Conservation (phyloP, 1,284 basidiomycete genomes). For the Thecaphora thlaspeos region DNA sequence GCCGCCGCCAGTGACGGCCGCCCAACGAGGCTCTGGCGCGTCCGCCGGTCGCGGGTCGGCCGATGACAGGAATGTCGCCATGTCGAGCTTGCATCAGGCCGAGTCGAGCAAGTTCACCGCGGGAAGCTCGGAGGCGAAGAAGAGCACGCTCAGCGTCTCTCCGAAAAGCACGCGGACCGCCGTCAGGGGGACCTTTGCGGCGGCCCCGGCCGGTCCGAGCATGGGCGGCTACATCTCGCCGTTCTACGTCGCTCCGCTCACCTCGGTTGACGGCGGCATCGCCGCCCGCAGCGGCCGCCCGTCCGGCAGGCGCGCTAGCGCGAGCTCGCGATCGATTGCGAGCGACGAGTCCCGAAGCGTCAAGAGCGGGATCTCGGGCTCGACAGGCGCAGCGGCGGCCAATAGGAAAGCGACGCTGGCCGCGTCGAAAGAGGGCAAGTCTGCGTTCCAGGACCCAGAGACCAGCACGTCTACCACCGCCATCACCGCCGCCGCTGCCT, state of each 20-base stretch:
- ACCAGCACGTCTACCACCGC: no score
- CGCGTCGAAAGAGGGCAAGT: no score
- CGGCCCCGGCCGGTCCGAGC: slow-evolving; percentile 21
- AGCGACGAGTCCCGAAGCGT: slow-evolving; percentile 28
- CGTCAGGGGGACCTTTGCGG: slow-evolving; percentile 20
- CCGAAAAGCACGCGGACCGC: slow-evolving; percentile 15
- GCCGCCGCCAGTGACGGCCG: no score
- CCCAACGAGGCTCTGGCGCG: no score
- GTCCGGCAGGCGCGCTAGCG: slow-evolving; percentile 20
- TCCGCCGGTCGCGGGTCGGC: neutral
- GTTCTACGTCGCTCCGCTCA: slow-evolving; percentile 32
- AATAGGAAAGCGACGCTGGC: no score
- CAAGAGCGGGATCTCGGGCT: slow-evolving; percentile 1
- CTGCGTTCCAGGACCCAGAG: no score
- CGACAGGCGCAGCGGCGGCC: no score
- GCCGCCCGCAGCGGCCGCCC: slow-evolving; percentile 8
- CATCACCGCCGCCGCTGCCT: no score
- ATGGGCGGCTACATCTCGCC: slow-evolving; percentile 32
- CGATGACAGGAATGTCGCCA: slow-evolving; percentile 2
- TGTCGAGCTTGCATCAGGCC: neutral
- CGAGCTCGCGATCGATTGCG: slow-evolving; percentile 18
- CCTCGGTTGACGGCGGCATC: slow-evolving; percentile 24
- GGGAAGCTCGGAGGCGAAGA: slow-evolving; percentile 15
- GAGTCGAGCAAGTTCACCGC: slow-evolving; percentile 12
- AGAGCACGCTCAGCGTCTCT: slow-evolving; percentile 17